Base-by-base conservation (phyloP, 208 protist genomes). In the Balamuthia mandrillaris region DNA sequence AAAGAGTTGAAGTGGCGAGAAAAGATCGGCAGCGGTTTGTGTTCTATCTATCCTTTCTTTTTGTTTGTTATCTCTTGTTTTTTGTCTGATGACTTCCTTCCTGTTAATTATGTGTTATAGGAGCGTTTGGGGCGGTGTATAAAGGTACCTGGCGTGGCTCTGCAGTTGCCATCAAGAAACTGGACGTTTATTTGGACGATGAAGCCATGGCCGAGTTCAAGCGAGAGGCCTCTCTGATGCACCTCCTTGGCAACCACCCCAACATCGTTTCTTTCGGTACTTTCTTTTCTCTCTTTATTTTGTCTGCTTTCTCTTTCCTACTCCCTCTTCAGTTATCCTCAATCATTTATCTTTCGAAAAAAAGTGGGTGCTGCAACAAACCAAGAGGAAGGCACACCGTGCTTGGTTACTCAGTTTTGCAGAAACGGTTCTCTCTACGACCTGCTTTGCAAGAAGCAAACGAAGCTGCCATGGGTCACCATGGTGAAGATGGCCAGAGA, bases 211-310 rank as follows among this genome's bases (percentile, higher is more conserved):
- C 37, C n/a, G 77, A 83, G 35, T 44, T 83, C n/a, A 35, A 56
- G 6, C 27, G n/a, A 18, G 77, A 83, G n/a, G 77, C 77, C 27
- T 39, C 61, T 35, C 49, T 83, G 77, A 63, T 83, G 77, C 54
- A 83, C 29, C 51, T 37, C 6, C 77, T 83, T 24, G 61, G 54
- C n/a, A 83, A 83, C 41, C 77, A 83, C n/a, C 77, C 77, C 29
- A 83, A 83, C 54, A 83, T 83, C 9, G 77, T 83, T 10, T 49
- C 61, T 18, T 83, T 83, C 10, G 77, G 37, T 70, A 37, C 35
- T 54, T 14, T 24, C 16, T 54, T 54, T 14, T n/a, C n/a, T n/a
- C n/a, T n/a, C n/a, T n/a, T n/a, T n/a, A n/a, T n/a, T n/a, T n/a
- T n/a, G n/a, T n/a, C n/a, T n/a, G n/a, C n/a, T n/a, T n/a, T n/a